These are phyloP conservation scores for Cryptosporidium canis DNA, from an alignment of 169 alveolate genomes.

Conservation along the genomic window DNA sequence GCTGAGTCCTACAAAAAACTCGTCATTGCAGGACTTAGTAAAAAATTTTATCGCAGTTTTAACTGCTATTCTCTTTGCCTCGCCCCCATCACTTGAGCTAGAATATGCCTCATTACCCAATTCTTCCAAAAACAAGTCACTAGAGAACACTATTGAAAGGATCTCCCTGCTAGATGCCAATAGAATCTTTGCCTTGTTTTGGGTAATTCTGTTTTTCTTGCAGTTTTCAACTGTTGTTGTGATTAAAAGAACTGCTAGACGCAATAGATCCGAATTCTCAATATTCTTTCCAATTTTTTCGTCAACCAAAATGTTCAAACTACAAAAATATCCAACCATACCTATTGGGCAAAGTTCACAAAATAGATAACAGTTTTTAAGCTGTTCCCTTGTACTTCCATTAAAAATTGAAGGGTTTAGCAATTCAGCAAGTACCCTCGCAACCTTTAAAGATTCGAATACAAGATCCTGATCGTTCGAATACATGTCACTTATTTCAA, in stretches of 20 bases:
- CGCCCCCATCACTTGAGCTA: background rate
- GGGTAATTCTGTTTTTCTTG: background rate
- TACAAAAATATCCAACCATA: constrained; percentile 26
- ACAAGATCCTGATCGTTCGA: background rate
- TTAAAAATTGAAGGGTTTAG: constrained; percentile 57
- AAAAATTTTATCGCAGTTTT: constrained; percentile 18
- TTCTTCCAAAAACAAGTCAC: background rate
- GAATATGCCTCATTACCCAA: background rate
- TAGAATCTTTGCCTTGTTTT: constrained; percentile 37
- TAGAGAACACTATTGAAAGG: background rate
- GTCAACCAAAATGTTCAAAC: constrained; percentile 32
- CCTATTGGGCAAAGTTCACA: constrained; percentile 69
- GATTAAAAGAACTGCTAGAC: constrained; percentile 29
- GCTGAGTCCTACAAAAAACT: background rate
- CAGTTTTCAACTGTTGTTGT: constrained; percentile 47
- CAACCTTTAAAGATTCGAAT: constrained; percentile 32
- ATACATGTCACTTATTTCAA: background rate
- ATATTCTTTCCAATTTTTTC: constrained; percentile 47
- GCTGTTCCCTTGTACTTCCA: constrained; percentile 14
- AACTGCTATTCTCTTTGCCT: background rate
- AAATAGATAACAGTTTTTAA: constrained; percentile 35
- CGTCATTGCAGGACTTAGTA: constrained; percentile 38
- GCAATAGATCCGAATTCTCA: constrained; percentile 22
- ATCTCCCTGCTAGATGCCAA: constrained; percentile 47
- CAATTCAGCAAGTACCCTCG: constrained; percentile 58